A percentile compares a stretch with the other conserved stretches of the same genome.
Conservation (phyloP, 148 eudicot genomes). For the Amaranthus hypochondriacus region DNA sequence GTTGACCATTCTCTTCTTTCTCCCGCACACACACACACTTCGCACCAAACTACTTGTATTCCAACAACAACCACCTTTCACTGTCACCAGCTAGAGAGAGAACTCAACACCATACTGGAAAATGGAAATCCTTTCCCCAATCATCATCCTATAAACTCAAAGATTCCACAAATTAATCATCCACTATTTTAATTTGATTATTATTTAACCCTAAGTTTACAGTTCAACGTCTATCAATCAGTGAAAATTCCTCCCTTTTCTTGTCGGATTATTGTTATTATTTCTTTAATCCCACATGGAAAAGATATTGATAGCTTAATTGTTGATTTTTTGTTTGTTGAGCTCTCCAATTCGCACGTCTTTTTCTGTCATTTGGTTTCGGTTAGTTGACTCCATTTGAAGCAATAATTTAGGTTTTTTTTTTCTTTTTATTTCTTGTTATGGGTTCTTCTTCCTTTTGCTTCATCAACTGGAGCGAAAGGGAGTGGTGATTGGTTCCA, state of each 20-base stretch:
- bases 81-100: constrained; percentile 13
- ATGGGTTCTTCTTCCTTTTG: constrained; percentile 23
- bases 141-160: neutral
- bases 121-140: neutral
- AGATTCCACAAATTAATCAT: neutral
- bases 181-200: neutral
- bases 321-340: constrained; percentile 23
- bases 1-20: constrained; percentile 9
- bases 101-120: neutral
- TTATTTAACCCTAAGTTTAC: neutral
- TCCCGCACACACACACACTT: neutral
- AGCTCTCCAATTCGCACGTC: constrained; percentile 39
- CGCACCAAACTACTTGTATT: neutral
- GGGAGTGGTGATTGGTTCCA: constrained; percentile 8
- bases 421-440: neutral
- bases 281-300: constrained; percentile 5
- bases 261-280: constrained; percentile 4
- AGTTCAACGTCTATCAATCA: constrained; percentile 23
- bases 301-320: neutral
- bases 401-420: constrained; percentile 17
- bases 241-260: neutral
- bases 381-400: constrained; percentile 35
- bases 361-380: constrained; percentile 14
- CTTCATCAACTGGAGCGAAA: constrained; percentile 9
- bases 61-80: constrained; percentile 9